Percentiles rank a stretch among this genome's conserved stretches.
These are phyloP conservation scores for Apiospora malaysiana DNA, from an alignment of 2,329 filamentous ascomycete species.

Conservation along the genomic window DNA sequence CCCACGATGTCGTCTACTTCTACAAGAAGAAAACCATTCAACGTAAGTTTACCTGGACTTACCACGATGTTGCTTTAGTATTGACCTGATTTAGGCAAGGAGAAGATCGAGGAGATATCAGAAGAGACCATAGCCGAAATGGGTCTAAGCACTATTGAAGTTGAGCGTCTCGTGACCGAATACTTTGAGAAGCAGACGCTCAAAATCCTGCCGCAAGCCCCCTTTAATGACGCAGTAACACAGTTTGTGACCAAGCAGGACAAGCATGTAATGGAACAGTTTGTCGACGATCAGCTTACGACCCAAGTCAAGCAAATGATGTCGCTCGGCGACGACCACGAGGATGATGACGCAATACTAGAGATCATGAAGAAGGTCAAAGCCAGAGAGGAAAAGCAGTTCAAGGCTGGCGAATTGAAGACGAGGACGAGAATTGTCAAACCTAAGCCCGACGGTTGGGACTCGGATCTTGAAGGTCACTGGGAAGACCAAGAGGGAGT, in stretches of 20 bases:
- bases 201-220: conserved; percentile 90
- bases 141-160: conserved; percentile 79
- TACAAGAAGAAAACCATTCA: conserved; percentile 81
- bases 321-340: conserved; percentile 68
- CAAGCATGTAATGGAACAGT: conserved; percentile 86
- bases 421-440: conserved; percentile 65
- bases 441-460: conserved; percentile 81
- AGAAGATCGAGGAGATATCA: conserved; percentile 63
- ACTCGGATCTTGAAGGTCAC: conserved; percentile 84
- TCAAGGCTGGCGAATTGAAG: conserved; percentile 68
- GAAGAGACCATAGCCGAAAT: conserved; percentile 69
- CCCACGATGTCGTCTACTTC: conserved; percentile 92
- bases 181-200: conserved; percentile 87
- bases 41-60: conserved; percentile 42
- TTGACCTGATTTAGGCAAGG: conserved; percentile 31
- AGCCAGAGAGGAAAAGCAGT: conserved; percentile 72
- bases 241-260: conserved; percentile 96
- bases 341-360: conserved; percentile 72
- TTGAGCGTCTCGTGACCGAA: conserved; percentile 87
- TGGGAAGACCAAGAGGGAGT: conserved; percentile 84
- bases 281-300: conserved; percentile 74
- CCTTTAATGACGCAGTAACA: conserved; percentile 89
- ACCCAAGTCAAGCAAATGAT: conserved; percentile 75
- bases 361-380: conserved; percentile 77
- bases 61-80: not conserved